These are phyloP conservation scores for Skeletonema potamos DNA, from an alignment of 108 stramenopile genomes.

Conservation along the genomic window DNA sequence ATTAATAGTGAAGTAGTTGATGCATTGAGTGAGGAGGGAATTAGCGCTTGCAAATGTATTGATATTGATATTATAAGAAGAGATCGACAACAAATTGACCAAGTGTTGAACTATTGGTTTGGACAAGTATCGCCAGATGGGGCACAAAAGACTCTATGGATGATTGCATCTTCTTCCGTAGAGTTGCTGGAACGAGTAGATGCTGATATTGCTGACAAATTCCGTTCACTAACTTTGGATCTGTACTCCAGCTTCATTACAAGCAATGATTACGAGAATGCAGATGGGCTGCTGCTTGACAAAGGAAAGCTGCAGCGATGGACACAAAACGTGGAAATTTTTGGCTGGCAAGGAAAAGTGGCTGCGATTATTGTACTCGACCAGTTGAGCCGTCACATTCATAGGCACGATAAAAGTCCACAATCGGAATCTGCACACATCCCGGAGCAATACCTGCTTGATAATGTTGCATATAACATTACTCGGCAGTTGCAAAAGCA, in stretches of 20 bases:
- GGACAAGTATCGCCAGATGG: slow-evolving; percentile 70
- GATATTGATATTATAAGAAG: slow-evolving; percentile 6
- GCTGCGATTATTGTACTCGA: slow-evolving; percentile 85
- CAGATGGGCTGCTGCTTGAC: slow-evolving; percentile 18
- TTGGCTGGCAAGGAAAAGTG: slow-evolving; percentile 75
- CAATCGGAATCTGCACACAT: slow-evolving; percentile 3
- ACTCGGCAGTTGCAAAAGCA: slow-evolving; percentile 48
- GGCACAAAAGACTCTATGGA: slow-evolving; percentile 83
- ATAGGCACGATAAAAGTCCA: slow-evolving; percentile 46
- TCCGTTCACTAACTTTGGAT: slow-evolving; percentile 46
- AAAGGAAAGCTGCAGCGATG: slow-evolving; percentile 39
- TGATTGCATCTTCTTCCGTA: slow-evolving; percentile 74
- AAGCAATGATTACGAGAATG: background rate
- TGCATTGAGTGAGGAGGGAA: background rate
- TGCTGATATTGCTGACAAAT: slow-evolving; percentile 60
- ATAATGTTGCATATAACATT: slow-evolving; percentile 55
- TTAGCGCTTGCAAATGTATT: background rate
- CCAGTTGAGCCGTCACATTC: slow-evolving; percentile 84
- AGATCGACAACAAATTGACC: slow-evolving; percentile 43
- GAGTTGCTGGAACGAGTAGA: slow-evolving; percentile 55
- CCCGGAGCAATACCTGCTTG: slow-evolving; percentile 52
- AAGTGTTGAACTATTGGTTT: slow-evolving; percentile 77
- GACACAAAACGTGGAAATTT: slow-evolving; percentile 40
- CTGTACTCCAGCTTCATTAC: slow-evolving; percentile 15
- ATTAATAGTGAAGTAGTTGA: background rate